Base-by-base conservation (phyloP, 495 filamentous ascomycete species). In the Xylaria sp. region DNA sequence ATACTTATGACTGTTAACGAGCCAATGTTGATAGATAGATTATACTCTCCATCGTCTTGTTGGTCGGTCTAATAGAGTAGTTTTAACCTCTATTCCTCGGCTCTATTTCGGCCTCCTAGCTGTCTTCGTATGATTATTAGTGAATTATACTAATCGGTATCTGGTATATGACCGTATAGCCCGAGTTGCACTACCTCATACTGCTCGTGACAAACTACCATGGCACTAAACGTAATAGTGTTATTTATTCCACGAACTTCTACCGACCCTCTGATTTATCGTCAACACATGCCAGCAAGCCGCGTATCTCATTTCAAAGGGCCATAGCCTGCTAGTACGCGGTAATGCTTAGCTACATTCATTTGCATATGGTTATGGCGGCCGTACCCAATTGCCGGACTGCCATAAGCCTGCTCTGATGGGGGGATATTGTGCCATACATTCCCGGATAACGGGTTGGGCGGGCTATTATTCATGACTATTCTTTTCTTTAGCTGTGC, bases 341-440 rank as follows among this genome's bases (percentile, higher is more conserved):
- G 52, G 19, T 29, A 24, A 4, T 61, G 61, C 40, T 68, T 53
- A 11, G 53, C 66, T 3, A 52, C 66, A 26, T 68, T 48, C 9
- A 61, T 61, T 6, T 68, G 52, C 66, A 68, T 68, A 61, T 68
- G 55, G 37, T 68, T 68, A 46, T 68, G 37, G 14, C 61, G 8
- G 1, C 66, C 66, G n/a, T 37, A 24, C 26, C 66, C 55, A 26
- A 26, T 61, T 12, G 66, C 40, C 37, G 52, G 7, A 29, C 17
- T 46, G 52, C 26, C 19, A 26, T 46, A 68, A 4, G 66, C 59
- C 52, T 41, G 33, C 52, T 68, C 66, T 17, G 61, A 11, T 17
- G 66, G 66, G 7, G 61, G 52, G 7, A 37, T 61, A 6, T 24
- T 46, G 3, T 68, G 40, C 15, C 8, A 59, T 15, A 35, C 15